Evolutionary conservation across 2,329 filamentous ascomycete genomes (phyloP), one percentile per base, ranked within the genome.

Genomic region (Pyrenochaeta sp.): DNA sequence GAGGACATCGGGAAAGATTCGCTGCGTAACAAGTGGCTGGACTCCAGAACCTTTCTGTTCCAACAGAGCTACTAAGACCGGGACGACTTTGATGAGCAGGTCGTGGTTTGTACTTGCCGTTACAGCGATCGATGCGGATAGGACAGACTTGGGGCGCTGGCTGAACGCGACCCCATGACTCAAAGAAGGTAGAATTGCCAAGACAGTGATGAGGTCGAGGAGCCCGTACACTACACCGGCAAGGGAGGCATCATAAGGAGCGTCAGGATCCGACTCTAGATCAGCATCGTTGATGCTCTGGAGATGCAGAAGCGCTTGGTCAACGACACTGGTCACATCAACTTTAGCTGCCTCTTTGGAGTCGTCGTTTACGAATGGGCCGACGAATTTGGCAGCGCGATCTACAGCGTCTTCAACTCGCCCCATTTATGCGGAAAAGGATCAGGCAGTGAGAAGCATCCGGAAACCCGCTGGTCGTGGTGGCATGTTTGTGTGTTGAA

Each of bases 231-330:
- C 63, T 6, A 69, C 58, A 7, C 64, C 65, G 9, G 71, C 64
- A 9, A 72, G 57, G 22, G 67, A 69, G 20, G 58, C 67, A 53
- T 73, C 69, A 41, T 72, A 72, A 3, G 65, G 68, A n/a, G 65
- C 63, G 46, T 69, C 55, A 8, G 61, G 57, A 29, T 60, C 58
- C 29, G 60, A 52, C 11, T 43, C 54, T 38, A 65, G 45, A 26
- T 71, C 68, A 30, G 67, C 64, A 30, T 56, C 34, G 35, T 72
- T 69, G 31, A 72, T 71, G 8, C 51, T 53, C 21, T 63, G 53
- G 10, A 72, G 51, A 34, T 68, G 67, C 7, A 36, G 36, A 26
- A 71, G 53, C 6, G 66, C 62, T 41, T 63, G 41, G 6, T 58
- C 41, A 11, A 71, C 59, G 2, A 70, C 55, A n/a, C 21, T 51